Evolutionary conservation across 495 filamentous ascomycete species (phyloP), one percentile per base, ranked within the genome.

Genomic region (Usnea hakonensis): DNA sequence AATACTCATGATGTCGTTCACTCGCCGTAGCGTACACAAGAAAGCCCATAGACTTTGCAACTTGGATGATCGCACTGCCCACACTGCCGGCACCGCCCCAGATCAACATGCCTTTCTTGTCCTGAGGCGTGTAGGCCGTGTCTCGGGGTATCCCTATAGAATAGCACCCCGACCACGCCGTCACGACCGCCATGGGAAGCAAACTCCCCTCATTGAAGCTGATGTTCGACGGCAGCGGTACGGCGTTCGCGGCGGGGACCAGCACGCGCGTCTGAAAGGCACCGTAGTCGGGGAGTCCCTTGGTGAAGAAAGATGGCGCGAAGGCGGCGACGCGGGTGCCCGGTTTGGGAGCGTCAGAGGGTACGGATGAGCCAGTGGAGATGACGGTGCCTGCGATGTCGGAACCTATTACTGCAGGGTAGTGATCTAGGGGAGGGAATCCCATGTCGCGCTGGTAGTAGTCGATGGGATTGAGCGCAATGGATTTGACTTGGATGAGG

Each of bases 361-460:
- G 57, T 58, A 80, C 74, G 32, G 71, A 67, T 55, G 76, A 69
- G 57, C 79, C 79, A 1, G 67, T 54, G 26, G 68, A 59, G 58
- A 72, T 55, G 30, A 82, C 70, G 6, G 73, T 60, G 5, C 79
- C 78, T 0, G 69, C 69, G 21, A 76, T 61, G 55, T 81, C 79
- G 10, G 71, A 74, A 33, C 77, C 78, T 14, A 78, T 2, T 9
- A 81, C 64, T 5, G 76, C 65, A 0, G 78, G 78, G 65, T 76
- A 78, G 26, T 41, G 52, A 30, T 71, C 35, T 66, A 93, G 88
- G 70, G 87, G 87, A 0, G 40, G 26, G 80, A 96, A 95, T 56
- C 87, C 77, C 68, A 89, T 85, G 33, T 85, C 87, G 58, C 86
- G 84, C 40, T 84, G 78, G 19, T 86, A 82, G 71, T 90, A 90